A percentile compares a stretch with the other conserved stretches of the same genome.
Evolutionary conservation across 495 filamentous ascomycete genomes (phyloP).

Genomic region (Penicillium herquei): DNA sequence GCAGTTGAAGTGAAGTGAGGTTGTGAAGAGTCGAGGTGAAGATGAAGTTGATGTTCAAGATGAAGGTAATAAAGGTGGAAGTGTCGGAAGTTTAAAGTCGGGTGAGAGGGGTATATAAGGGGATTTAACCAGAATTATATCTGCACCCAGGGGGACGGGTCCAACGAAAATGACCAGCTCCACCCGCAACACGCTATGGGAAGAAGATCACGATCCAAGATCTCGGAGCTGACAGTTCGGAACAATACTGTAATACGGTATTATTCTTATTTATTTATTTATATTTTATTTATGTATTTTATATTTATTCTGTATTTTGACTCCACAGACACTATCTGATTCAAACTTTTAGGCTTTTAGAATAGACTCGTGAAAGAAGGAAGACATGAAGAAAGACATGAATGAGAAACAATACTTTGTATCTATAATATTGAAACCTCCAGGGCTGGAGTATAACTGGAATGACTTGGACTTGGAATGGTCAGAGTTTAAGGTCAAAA

Average conservation of each 20-base stretch:
- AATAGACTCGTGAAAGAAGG: no score
- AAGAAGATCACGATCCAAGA: slow-evolving; percentile 50
- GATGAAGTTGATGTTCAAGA: not conserved
- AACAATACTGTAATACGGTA: slow-evolving; percentile 23
- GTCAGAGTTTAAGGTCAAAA: not conserved
- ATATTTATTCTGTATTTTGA: no score
- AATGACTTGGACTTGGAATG: no score
- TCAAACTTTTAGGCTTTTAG: not conserved
- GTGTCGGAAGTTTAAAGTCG: slow-evolving; percentile 2
- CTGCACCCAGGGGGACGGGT: slow-evolving; percentile 42
- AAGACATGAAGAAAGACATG: no score
- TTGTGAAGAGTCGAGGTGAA: not conserved
- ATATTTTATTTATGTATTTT: slow-evolving; percentile 10
- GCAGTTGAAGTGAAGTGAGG: slow-evolving; percentile 4
- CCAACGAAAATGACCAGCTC: slow-evolving; percentile 38
- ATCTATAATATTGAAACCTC: no score
- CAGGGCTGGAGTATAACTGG: no score
- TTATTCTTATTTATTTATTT: slow-evolving; percentile 3
- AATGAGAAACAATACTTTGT: not conserved
- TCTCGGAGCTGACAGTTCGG: slow-evolving; percentile 48
- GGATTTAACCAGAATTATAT: slow-evolving; percentile 26
- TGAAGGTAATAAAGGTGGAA: not conserved
- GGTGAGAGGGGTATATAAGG: slow-evolving; percentile 1
- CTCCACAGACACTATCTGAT: no score
- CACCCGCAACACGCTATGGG: slow-evolving; percentile 43